These are phyloP conservation scores for Amoebophrya sp. DNA, from an alignment of 169 alveolate species.

Conservation along the genomic window DNA sequence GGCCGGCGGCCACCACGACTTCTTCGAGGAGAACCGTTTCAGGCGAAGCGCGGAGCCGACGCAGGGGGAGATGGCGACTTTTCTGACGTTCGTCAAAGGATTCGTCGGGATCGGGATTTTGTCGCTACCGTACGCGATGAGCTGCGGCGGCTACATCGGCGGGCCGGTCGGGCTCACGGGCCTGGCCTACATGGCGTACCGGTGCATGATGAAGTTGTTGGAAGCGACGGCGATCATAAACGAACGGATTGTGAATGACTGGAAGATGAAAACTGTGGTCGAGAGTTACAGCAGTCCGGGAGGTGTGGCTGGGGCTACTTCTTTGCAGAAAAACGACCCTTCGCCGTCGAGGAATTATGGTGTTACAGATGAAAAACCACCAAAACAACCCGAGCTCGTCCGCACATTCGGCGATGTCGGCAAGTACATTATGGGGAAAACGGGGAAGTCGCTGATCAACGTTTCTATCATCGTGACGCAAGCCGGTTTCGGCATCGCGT, in stretches of 20 bases:
- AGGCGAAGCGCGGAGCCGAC: no score
- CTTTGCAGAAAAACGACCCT: no score
- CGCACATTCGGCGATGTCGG: neutral
- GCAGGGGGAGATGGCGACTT: neutral
- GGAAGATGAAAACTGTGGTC: no score
- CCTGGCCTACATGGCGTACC: neutral
- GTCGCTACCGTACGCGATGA: slow-evolving; percentile 33
- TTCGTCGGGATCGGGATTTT: slow-evolving; percentile 20
- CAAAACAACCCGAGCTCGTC: no score
- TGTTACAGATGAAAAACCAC: no score
- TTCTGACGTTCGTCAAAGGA: neutral
- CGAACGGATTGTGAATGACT: neutral
- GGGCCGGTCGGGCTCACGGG: slow-evolving; percentile 27
- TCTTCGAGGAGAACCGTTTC: neutral
- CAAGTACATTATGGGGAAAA: neutral
- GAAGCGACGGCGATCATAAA: neutral
- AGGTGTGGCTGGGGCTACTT: no score
- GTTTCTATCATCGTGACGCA: neutral
- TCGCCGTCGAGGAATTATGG: no score
- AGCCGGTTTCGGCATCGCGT: neutral
- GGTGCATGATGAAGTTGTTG: slow-evolving; percentile 13
- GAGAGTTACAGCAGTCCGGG: no score
- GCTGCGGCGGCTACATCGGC: slow-evolving; percentile 30
- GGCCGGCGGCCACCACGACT: neutral
- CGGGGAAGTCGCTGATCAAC: neutral